Conservation (phyloP, 306 rosid species). For the Medicago ruthenica region DNA sequence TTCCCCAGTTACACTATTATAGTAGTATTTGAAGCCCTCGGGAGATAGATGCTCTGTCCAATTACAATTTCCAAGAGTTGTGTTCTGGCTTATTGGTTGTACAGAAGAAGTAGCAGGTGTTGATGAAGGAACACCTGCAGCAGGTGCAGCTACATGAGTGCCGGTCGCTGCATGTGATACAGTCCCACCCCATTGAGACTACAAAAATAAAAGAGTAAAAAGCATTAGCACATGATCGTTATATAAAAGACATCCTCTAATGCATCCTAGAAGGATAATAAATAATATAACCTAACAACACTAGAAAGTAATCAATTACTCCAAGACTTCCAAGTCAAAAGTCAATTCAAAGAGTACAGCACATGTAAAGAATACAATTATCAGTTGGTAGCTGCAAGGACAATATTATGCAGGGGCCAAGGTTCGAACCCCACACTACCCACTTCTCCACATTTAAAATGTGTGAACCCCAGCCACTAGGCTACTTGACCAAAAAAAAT, state of each 20-base stretch:
- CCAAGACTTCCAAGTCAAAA: conserved; percentile 18
- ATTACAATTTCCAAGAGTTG: conserved; percentile 58
- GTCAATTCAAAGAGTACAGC: conserved; percentile 24
- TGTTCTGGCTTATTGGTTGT: conserved; percentile 53
- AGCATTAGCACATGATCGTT: conserved; percentile 31
- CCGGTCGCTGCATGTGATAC: conserved; percentile 53
- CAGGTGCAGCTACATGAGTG: conserved; percentile 49
- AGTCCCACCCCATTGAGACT: conserved; percentile 72
- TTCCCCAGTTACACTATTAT: conserved; percentile 83
- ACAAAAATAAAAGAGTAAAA: conserved; percentile 44
- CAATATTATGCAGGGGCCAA: no score
- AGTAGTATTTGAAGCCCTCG: conserved; percentile 88
- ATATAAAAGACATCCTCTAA: conserved; percentile 8
- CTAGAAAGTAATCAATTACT: conserved; percentile 10
- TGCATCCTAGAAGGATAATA: conserved; percentile 1
- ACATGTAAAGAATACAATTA: conserved; percentile 7
- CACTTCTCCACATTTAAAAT: no score
- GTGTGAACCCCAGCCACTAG: no score
- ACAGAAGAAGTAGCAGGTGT: conserved; percentile 55
- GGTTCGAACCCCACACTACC: no score
- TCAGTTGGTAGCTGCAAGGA: not conserved
- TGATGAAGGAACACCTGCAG: conserved; percentile 66
- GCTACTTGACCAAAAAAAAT: not conserved
- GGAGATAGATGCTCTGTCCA: conserved; percentile 99
- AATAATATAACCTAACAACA: conserved; percentile 18